Base-by-base conservation (phyloP, 1,139 yeast genomes). In the Nematodospora anomalae region DNA sequence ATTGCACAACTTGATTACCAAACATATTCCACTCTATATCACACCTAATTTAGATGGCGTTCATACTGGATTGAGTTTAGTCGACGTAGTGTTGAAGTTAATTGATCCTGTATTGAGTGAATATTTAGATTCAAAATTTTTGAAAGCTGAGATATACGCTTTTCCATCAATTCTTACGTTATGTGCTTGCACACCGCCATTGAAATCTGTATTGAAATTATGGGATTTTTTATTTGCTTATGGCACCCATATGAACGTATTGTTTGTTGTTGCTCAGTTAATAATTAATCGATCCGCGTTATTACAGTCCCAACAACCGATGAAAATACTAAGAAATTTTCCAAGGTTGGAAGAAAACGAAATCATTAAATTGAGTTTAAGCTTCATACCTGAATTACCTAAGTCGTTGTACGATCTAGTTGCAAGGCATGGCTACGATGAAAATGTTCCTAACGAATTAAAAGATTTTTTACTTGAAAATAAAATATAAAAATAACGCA, bases 201-300 rank as follows among this genome's bases (percentile, higher is more conserved):
- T 90, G 35, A 64, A 71, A 18, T 86, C 89, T 44, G 88, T 86
- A 1, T 62, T 89, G 31, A 75, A 80, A 38, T 66, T 89, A 18
- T 89, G 97, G 97, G 97, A 89, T 57, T 84, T 88, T 46, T 62
- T 88, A 52, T 83, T 89, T 58, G 95, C 97, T 3, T 89, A 87
- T 52, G 97, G 97, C 0, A 78, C 86, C 20, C 96, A 90, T 55
- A 75, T 89, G 81, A 89, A 89, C 58, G 74, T 90, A 21, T 64
- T 90, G 24, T 85, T 89, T 49, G 79, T 89, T 8, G 89, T 89
- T 12, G 95, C 97, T 0, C 95, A 88, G 57, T 64, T 89, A 30
- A 80, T 86, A 10, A 67, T 83, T 35, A 81, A 84, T 46, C 64
- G 97, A 36, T 72, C 80, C 4, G 64, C 71, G 30, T 62, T 89